phyloP scores from a whole-genome alignment of 345 rosid genomes.

The Syzygium grande region DNA sequence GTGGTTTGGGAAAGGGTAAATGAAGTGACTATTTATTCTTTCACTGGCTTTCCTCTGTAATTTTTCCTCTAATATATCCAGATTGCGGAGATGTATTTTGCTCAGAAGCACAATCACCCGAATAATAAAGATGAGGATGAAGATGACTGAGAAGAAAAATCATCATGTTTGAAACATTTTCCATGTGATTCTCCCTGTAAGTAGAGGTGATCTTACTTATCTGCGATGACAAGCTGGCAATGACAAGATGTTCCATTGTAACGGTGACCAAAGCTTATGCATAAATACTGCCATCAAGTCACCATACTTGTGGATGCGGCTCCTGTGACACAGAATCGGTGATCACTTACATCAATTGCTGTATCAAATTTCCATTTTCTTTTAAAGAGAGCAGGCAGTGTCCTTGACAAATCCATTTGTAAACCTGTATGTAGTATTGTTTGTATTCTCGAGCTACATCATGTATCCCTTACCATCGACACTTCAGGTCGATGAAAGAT shows the following conservation, averaged over 20 bases:
- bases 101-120: slow-evolving; percentile 64
- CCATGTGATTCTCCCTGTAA: background rate
- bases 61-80: slow-evolving; percentile 7
- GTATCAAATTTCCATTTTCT: background rate
- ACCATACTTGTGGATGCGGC: background rate
- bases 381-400: background rate
- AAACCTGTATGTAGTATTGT: background rate
- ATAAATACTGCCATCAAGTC: background rate
- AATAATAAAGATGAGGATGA: slow-evolving; percentile 41
- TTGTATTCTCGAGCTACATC: background rate
- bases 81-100: slow-evolving; percentile 84
- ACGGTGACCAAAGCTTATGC: background rate
- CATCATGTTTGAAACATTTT: background rate
- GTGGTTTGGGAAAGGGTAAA: background rate
- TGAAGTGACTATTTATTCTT: background rate
- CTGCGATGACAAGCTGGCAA: background rate
- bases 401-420: background rate
- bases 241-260: background rate
- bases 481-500: background rate
- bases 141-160: slow-evolving; percentile 42
- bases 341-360: background rate
- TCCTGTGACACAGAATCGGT: background rate
- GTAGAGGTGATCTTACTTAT: background rate
- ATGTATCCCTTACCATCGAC: background rate
- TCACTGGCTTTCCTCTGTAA: background rate